phyloP scores from a whole-genome alignment of 139 green algal species.

The Zygnema cylindricum region DNA sequence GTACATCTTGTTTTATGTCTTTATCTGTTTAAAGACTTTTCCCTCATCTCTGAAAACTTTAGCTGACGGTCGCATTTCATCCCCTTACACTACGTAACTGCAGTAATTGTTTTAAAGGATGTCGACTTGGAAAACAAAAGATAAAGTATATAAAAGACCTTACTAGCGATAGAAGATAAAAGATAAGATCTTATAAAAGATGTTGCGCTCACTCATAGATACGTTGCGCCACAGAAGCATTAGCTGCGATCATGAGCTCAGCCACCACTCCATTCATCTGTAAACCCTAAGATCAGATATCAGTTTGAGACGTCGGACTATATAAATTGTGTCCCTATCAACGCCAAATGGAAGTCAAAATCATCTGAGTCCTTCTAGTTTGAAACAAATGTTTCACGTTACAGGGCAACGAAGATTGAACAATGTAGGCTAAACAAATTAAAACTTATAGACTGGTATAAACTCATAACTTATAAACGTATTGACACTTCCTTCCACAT shows the following conservation, averaged over 20 bases:
- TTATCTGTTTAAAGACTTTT: neutral
- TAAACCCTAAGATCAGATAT: neutral
- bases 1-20: too few relatives aligned
- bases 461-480: too few relatives aligned
- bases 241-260: slow-evolving; percentile 98
- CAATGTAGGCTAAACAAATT: too few relatives aligned
- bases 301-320: too few relatives aligned
- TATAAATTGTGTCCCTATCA: too few relatives aligned
- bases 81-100: neutral
- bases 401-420: too few relatives aligned
- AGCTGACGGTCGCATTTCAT: neutral
- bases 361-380: too few relatives aligned
- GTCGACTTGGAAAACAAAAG: neutral
- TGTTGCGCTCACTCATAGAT: slow-evolving; percentile 66
- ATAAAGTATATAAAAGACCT: neutral
- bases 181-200: neutral
- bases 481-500: too few relatives aligned
- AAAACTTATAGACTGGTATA: too few relatives aligned
- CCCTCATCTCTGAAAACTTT: neutral
- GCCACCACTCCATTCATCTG: slow-evolving; percentile 72
- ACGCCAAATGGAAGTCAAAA: too few relatives aligned
- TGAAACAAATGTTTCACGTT: too few relatives aligned
- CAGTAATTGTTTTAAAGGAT: neutral
- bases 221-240: slow-evolving; percentile 79
- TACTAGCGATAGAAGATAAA: neutral